Conservation (phyloP, 2,329 filamentous ascomycete genomes). For the Beauveria pseudobassiana region DNA sequence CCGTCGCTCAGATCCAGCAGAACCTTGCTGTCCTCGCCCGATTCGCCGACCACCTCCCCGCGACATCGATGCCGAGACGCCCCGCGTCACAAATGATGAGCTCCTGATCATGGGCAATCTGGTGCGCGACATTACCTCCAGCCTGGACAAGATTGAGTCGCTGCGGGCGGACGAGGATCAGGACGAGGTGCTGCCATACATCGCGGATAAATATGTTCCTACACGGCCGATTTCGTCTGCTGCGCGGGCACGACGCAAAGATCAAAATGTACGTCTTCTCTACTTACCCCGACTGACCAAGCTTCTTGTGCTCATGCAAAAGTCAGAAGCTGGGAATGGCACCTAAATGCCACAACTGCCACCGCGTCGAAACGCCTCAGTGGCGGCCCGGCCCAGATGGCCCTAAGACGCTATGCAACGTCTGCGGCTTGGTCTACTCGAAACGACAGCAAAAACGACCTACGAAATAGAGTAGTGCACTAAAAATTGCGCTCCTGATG, state of each 20-base stretch:
- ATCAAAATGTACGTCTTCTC: background rate
- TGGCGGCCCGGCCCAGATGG: constrained; percentile 10
- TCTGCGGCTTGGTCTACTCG: constrained; percentile 8
- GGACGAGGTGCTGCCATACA: background rate
- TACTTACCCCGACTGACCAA: background rate
- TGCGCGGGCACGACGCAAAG: background rate
- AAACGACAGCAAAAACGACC: background rate
- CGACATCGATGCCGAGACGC: background rate
- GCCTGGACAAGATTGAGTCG: constrained; percentile 7
- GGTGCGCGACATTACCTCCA: background rate
- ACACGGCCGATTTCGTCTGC: background rate
- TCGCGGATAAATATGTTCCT: background rate
- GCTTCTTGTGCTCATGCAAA: background rate
- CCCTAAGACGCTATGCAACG: constrained; percentile 8
- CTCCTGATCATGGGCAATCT: constrained; percentile 4
- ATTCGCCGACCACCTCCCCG: constrained; percentile 4
- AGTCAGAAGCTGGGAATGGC: background rate
- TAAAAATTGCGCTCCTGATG: background rate
- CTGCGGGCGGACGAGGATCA: constrained; percentile 3
- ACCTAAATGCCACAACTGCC: constrained; percentile 7
- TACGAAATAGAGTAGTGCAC: background rate
- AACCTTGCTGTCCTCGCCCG: background rate
- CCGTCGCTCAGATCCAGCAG: background rate
- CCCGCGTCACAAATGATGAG: background rate
- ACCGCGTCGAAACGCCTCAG: constrained; percentile 4